Evolutionary conservation across 768 basidiomycete genomes (phyloP).

Genomic region (Omphalotus guepiniiformis): DNA sequence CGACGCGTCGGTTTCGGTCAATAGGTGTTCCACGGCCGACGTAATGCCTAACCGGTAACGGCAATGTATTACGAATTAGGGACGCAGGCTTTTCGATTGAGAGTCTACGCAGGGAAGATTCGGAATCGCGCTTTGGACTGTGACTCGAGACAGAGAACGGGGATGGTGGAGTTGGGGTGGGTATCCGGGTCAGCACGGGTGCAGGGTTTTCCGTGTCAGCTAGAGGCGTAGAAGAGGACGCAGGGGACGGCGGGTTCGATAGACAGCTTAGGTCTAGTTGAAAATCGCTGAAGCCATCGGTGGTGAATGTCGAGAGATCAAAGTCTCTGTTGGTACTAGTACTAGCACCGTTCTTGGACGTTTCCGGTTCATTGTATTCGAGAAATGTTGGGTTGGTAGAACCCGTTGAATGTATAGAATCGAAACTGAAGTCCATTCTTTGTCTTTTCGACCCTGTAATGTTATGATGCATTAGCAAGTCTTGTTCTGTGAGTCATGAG

Average conservation of each 20-base stretch:
- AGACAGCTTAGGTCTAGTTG: conserved; percentile 43
- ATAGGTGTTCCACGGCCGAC: conserved; percentile 48
- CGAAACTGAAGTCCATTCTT: conserved; percentile 7
- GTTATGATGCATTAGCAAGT: no score
- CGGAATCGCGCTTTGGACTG: conserved; percentile 16
- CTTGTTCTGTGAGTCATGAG: no score
- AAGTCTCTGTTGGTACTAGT: conserved; percentile 16
- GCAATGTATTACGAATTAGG: conserved; percentile 31
- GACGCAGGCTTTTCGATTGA: conserved; percentile 19
- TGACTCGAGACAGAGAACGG: conserved; percentile 18
- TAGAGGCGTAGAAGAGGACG: conserved; percentile 23
- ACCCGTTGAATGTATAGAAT: conserved; percentile 1
- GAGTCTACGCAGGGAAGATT: conserved; percentile 6
- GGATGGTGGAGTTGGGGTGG: conserved; percentile 15
- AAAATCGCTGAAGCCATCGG: conserved; percentile 40
- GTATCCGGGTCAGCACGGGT: conserved; percentile 3
- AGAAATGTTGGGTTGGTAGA: not conserved
- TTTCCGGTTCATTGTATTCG: no score
- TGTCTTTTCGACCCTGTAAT: no score
- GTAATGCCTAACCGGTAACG: conserved; percentile 41
- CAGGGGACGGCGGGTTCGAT: conserved; percentile 37
- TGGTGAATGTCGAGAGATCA: conserved; percentile 24
- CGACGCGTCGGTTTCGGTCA: conserved; percentile 36
- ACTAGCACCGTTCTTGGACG: no score
- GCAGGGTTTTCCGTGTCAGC: conserved; percentile 25